Conservation (phyloP, 164 flowering plant species). For the Cinnamomum micranthum region DNA sequence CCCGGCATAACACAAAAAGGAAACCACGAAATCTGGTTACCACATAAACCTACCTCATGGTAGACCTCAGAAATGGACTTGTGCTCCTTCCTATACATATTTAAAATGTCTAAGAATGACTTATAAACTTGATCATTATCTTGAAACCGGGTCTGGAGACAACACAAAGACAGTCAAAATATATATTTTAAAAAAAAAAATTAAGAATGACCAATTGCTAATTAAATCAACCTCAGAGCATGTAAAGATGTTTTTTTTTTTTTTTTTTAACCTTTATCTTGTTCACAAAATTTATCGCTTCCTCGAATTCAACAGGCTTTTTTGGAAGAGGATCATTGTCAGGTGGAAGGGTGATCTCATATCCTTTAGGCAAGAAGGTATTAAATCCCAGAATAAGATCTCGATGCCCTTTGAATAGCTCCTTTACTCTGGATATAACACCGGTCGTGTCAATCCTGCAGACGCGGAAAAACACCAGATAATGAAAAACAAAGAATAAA, state of each 20-base stretch:
- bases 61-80: constrained; percentile 64
- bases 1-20: not conserved
- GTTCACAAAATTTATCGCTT: constrained; percentile 72
- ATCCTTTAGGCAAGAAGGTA: constrained; percentile 87
- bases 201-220: not conserved
- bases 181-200: not conserved
- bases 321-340: constrained; percentile 47
- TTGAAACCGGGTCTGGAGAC: constrained; percentile 71
- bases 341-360: constrained; percentile 56
- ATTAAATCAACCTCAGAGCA: not conserved
- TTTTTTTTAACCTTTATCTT: constrained; percentile 60
- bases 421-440: constrained; percentile 72
- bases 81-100: constrained; percentile 67
- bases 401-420: constrained; percentile 69
- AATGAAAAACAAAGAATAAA: not conserved
- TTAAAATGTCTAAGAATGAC: constrained; percentile 71
- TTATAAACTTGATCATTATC: constrained; percentile 72
- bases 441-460: constrained; percentile 66
- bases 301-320: constrained; percentile 34
- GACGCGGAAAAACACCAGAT: constrained; percentile 9
- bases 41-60: not conserved
- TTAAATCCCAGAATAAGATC: constrained; percentile 90
- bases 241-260: not conserved
- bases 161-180: not conserved
- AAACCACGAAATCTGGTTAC: not conserved